These are phyloP conservation scores for Aspergillus fumigatus DNA, from an alignment of 2,329 filamentous ascomycete genomes.

Conservation along the genomic window DNA sequence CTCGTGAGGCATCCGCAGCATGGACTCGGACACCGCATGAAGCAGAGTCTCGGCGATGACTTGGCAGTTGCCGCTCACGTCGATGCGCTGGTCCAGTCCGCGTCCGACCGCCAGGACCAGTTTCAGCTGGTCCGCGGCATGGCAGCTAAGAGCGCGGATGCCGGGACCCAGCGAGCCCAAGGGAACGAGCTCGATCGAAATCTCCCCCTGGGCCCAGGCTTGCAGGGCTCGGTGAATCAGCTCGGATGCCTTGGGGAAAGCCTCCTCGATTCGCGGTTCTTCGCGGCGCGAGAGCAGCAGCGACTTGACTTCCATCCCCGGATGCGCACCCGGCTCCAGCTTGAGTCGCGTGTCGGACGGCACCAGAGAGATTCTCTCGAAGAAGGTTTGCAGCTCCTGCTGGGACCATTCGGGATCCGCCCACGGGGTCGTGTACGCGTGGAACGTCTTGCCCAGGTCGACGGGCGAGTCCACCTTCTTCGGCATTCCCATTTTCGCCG, in stretches of 20 bases:
- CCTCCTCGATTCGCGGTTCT: constrained; percentile 34
- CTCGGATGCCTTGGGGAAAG: constrained; percentile 40
- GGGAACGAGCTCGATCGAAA: constrained; percentile 34
- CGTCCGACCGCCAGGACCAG: constrained; percentile 32
- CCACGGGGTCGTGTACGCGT: constrained; percentile 43
- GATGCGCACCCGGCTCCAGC: constrained; percentile 38
- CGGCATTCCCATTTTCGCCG: constrained; percentile 47
- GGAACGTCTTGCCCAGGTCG: constrained; percentile 33
- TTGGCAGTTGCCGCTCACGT: constrained; percentile 33
- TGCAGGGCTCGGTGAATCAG: constrained; percentile 32
- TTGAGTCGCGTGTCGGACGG: constrained; percentile 41
- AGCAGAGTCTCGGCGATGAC: constrained; percentile 37
- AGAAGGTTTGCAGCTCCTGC: constrained; percentile 47
- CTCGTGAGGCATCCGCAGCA: constrained; percentile 33
- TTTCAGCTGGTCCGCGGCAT: constrained; percentile 20
- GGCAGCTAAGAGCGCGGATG: constrained; percentile 34
- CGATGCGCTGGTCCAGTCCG: constrained; percentile 25
- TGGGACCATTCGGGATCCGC: constrained; percentile 47
- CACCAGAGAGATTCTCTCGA: constrained; percentile 39
- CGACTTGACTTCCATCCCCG: constrained; percentile 42
- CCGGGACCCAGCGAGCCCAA: constrained; percentile 28
- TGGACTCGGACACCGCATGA: constrained; percentile 33
- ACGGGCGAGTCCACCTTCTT: constrained; percentile 34
- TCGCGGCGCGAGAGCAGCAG: constrained; percentile 37
- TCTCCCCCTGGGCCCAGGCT: constrained; percentile 28